A percentile compares a stretch with the other conserved stretches of the same genome.
phyloP scores from a whole-genome alignment of 2,329 filamentous ascomycete genomes.

The Beauveria caledonica region DNA sequence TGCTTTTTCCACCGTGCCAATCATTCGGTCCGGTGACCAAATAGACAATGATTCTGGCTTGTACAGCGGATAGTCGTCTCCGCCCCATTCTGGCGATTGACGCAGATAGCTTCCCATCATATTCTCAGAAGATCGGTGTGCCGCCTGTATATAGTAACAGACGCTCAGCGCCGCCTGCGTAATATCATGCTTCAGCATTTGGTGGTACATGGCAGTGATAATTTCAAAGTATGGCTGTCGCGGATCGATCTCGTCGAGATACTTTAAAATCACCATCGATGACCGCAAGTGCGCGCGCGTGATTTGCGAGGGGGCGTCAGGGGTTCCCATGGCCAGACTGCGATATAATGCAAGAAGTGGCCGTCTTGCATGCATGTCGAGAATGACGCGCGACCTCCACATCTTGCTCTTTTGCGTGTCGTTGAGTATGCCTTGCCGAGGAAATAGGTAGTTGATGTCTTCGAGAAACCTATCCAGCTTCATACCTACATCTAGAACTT shows the following conservation, averaged over 20 bases:
- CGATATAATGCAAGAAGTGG: slow-evolving; percentile 46
- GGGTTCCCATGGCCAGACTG: slow-evolving; percentile 44
- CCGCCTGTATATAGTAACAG: slow-evolving; percentile 43
- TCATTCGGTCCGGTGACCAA: slow-evolving; percentile 34
- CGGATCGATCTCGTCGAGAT: slow-evolving; percentile 46
- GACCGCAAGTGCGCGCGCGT: slow-evolving; percentile 44
- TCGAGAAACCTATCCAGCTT: slow-evolving; percentile 46
- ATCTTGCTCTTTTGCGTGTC: slow-evolving; percentile 38
- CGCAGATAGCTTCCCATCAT: slow-evolving; percentile 23
- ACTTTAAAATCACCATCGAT: slow-evolving; percentile 47
- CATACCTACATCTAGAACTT: slow-evolving; percentile 44
- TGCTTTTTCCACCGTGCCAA: slow-evolving; percentile 37
- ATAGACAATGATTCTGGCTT: slow-evolving; percentile 29
- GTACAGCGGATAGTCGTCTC: slow-evolving; percentile 26
- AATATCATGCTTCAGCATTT: slow-evolving; percentile 45
- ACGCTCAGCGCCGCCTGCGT: slow-evolving; percentile 47
- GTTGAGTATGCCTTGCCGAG: slow-evolving; percentile 34
- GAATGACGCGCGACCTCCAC: slow-evolving; percentile 42
- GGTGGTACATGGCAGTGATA: slow-evolving; percentile 43
- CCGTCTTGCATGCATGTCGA: slow-evolving; percentile 47
- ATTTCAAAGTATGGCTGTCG: slow-evolving; percentile 36
- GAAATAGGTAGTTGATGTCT: slow-evolving; percentile 45
- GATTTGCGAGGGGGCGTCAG: slow-evolving; percentile 42
- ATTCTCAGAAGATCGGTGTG: slow-evolving; percentile 20
- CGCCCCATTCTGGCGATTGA: slow-evolving; percentile 25